Evolutionary conservation across 2,329 filamentous ascomycete species (phyloP).

Genomic region (Arthrobotrys sinensis): DNA sequence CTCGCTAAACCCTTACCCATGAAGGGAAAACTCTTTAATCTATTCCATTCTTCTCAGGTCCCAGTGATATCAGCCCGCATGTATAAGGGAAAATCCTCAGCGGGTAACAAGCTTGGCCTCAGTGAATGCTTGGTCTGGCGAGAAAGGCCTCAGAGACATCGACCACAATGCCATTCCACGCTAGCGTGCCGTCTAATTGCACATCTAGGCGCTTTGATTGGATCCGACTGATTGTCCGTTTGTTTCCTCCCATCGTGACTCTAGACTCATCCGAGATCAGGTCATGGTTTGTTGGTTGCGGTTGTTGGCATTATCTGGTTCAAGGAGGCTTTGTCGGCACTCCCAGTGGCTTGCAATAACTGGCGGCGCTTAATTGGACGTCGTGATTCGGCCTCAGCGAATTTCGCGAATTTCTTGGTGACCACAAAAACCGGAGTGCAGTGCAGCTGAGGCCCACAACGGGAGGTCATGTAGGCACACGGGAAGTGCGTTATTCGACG

Average conservation of each 20-base stretch:
- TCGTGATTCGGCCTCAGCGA: constrained; percentile 51
- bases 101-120: constrained; percentile 46
- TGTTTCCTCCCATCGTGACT: constrained; percentile 31
- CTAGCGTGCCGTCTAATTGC: constrained; percentile 48
- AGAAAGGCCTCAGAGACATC: constrained; percentile 22
- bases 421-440: constrained; percentile 25
- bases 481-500: constrained; percentile 51
- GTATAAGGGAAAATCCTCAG: constrained; percentile 32
- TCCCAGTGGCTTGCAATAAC: constrained; percentile 40
- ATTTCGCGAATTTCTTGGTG: constrained; percentile 45
- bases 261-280: constrained; percentile 29
- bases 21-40: constrained; percentile 22
- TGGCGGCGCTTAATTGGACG: constrained; percentile 46
- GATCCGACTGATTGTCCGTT: constrained; percentile 28
- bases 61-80: constrained; percentile 55
- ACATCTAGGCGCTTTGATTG: constrained; percentile 40
- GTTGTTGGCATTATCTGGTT: constrained; percentile 20
- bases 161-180: constrained; percentile 9
- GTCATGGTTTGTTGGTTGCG: constrained; percentile 21
- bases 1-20: constrained; percentile 38
- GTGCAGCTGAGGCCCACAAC: constrained; percentile 37
- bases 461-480: constrained; percentile 42
- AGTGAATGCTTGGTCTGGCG: constrained; percentile 4
- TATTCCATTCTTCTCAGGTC: constrained; percentile 49
- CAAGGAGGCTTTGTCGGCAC: constrained; percentile 17